These are phyloP conservation scores for Hanseniaspora uvarum DNA, from an alignment of 1,139 yeast species.

Conservation along the genomic window DNA sequence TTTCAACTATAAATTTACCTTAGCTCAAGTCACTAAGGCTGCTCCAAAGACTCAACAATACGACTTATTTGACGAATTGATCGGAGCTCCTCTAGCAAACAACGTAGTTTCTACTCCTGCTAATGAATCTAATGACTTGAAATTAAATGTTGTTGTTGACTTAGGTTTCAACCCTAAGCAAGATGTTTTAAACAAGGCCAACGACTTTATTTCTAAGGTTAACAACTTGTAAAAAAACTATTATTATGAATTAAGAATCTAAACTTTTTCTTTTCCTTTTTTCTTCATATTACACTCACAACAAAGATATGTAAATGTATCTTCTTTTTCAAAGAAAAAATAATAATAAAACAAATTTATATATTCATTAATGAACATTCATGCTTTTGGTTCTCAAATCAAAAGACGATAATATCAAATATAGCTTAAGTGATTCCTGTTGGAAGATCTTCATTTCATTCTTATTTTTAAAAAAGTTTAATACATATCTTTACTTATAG, in stretches of 20 bases:
- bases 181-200: constrained; percentile 27
- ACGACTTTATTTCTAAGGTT: constrained; percentile 25
- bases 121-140: constrained; percentile 17
- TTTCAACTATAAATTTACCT: constrained; percentile 38
- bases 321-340: not conserved
- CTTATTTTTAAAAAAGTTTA: not conserved
- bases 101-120: not conserved
- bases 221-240: constrained; percentile 21
- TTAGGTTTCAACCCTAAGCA: constrained; percentile 31
- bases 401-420: not conserved
- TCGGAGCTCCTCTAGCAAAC: constrained; percentile 23
- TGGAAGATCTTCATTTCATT: too few species aligned
- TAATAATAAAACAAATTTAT: not conserved
- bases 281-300: not conserved
- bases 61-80: constrained; percentile 41
- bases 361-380: not conserved
- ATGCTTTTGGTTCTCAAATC: not conserved
- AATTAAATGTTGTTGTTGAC: constrained; percentile 29
- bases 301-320: too few species aligned
- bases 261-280: not conserved
- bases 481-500: not conserved
- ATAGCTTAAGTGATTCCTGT: too few species aligned
- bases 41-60: constrained; percentile 26
- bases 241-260: not conserved
- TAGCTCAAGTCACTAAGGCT: constrained; percentile 22